phyloP scores from a whole-genome alignment of 202 grass and related monocot genomes.

The Dendrocalamus latiflorus region DNA sequence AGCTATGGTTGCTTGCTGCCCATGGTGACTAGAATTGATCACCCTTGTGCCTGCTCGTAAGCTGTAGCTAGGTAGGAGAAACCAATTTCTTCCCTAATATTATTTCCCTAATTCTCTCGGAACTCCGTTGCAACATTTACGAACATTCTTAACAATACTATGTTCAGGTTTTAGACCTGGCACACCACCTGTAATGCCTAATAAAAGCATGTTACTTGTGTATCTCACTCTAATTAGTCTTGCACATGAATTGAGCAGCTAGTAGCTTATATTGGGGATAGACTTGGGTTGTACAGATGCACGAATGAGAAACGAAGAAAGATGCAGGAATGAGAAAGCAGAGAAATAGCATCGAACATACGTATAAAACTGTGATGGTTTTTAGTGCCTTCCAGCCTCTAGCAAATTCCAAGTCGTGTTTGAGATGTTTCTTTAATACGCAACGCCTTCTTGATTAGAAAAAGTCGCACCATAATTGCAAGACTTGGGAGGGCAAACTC shows the following conservation, averaged over 20 bases:
- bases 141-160: not conserved
- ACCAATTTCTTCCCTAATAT: too few species aligned
- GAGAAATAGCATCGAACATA: not conserved
- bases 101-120: too few species aligned
- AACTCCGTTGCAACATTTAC: not conserved
- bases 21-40: not conserved
- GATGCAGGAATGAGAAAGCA: not conserved
- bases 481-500: slow-evolving; percentile 21
- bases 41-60: not conserved
- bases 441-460: slow-evolving; percentile 13
- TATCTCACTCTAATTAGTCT: not conserved
- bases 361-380: slow-evolving; percentile 2
- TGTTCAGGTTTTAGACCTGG: not conserved
- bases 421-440: slow-evolving; percentile 36
- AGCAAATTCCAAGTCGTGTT: not conserved
- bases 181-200: not conserved
- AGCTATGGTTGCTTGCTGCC: not conserved
- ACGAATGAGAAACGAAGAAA: not conserved
- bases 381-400: not conserved
- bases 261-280: not conserved
- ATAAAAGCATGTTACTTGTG: not conserved
- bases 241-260: not conserved
- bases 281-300: not conserved
- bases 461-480: not conserved
- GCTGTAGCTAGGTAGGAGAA: not conserved